Conservation (phyloP, 192 early-diverging fungal species). For the Chytriomyces confervae region DNA sequence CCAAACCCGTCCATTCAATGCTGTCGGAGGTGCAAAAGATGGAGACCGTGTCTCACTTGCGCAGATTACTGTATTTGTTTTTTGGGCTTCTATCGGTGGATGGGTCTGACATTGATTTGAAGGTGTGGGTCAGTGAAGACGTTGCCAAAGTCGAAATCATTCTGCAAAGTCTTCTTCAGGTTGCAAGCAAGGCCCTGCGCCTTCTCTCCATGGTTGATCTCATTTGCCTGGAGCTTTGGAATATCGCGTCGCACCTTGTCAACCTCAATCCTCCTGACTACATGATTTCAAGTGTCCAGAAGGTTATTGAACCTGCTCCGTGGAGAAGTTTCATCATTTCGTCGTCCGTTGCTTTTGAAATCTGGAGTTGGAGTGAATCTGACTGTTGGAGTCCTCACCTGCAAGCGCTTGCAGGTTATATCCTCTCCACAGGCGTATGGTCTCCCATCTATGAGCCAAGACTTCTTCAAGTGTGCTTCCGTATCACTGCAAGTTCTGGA, state of each 20-base stretch:
- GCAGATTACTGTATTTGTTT: background rate
- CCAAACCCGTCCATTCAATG: slow-evolving; percentile 34
- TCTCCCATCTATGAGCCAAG: background rate
- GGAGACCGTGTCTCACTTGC: slow-evolving; percentile 1
- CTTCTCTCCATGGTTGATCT: background rate
- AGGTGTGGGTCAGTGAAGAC: slow-evolving; percentile 14
- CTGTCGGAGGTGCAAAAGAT: slow-evolving; percentile 15
- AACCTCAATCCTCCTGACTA: slow-evolving; percentile 4
- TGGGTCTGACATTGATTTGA: background rate
- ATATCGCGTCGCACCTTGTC: background rate
- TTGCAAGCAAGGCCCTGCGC: slow-evolving; percentile 3
- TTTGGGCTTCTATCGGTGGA: background rate
- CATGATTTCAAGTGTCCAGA: background rate
- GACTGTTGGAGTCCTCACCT: background rate
- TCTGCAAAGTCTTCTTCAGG: background rate
- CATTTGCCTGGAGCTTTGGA: slow-evolving; percentile 20
- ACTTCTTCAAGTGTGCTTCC: background rate
- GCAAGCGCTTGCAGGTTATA: background rate
- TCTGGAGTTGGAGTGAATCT: slow-evolving; percentile 21
- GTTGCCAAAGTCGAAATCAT: background rate
- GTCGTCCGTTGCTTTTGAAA: background rate
- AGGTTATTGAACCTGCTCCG: background rate
- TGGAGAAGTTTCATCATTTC: slow-evolving; percentile 19
- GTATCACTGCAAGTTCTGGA: background rate
- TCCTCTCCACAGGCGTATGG: slow-evolving; percentile 13